Conservation (phyloP, 1,284 basidiomycete species). For the Puccinia horiana region DNA sequence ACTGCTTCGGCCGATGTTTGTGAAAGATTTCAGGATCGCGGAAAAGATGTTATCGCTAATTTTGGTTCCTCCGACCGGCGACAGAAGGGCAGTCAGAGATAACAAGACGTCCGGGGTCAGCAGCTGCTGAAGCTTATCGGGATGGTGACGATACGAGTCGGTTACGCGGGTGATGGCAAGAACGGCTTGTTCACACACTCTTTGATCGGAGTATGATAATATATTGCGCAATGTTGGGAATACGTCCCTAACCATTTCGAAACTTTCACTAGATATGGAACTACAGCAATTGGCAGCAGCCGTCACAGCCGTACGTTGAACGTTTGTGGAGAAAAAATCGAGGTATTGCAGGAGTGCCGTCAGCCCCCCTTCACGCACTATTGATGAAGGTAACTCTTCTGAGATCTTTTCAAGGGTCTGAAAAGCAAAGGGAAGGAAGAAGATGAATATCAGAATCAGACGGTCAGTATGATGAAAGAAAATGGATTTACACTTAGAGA, state of each 20-base stretch:
- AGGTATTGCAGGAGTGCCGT: slow-evolving; percentile 86
- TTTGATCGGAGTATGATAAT: slow-evolving; percentile 83
- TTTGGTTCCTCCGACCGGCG: slow-evolving; percentile 72
- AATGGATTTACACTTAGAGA: slow-evolving; percentile 78
- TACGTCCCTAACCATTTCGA: slow-evolving; percentile 79
- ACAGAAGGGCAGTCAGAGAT: slow-evolving; percentile 78
- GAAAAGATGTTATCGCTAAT: slow-evolving; percentile 86
- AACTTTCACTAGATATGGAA: slow-evolving; percentile 80
- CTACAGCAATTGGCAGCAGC: slow-evolving; percentile 93
- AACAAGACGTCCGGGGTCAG: slow-evolving; percentile 78
- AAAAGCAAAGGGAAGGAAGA: slow-evolving; percentile 43
- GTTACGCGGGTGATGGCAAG: slow-evolving; percentile 87
- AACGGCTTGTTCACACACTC: slow-evolving; percentile 88
- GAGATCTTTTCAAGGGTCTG: slow-evolving; percentile 96
- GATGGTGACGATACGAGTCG: slow-evolving; percentile 80
- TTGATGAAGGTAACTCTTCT: slow-evolving; percentile 88
- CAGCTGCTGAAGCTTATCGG: slow-evolving; percentile 77
- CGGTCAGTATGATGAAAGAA: slow-evolving; percentile 4
- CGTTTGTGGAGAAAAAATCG: slow-evolving; percentile 94
- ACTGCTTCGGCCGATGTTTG: slow-evolving; percentile 77
- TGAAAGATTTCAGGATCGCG: slow-evolving; percentile 78
- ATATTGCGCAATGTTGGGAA: slow-evolving; percentile 91
- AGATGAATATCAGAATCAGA: slow-evolving; percentile 51
- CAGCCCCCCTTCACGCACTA: slow-evolving; percentile 88
- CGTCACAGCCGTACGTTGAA: slow-evolving; percentile 91